Percentiles rank a stretch among this genome's conserved stretches.
Evolutionary conservation across 495 filamentous ascomycete genomes (phyloP).

Genomic region (Daldinia caldariorum): DNA sequence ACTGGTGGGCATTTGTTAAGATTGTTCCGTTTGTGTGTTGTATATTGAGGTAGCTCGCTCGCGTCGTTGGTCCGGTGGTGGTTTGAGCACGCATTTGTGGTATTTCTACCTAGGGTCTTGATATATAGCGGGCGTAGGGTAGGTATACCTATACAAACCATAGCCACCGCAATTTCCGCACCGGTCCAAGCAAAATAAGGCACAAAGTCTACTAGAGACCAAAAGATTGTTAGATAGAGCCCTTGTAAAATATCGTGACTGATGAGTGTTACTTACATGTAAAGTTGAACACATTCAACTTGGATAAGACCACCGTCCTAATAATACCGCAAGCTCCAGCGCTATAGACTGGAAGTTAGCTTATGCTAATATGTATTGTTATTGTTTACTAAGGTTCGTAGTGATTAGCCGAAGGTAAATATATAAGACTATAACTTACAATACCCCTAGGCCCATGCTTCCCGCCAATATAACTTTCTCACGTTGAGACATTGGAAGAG

Average conservation of each 20-base stretch:
- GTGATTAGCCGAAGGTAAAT: too few species aligned
- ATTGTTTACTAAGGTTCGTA: too few species aligned
- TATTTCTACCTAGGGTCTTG: slow-evolving; percentile 41
- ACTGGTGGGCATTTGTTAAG: not conserved
- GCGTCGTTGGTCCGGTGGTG: slow-evolving; percentile 27
- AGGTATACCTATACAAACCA: slow-evolving; percentile 54
- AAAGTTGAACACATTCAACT: slow-evolving; percentile 50
- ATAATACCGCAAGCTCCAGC: slow-evolving; percentile 55
- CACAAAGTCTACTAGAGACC: slow-evolving; percentile 53
- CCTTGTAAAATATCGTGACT: not conserved
- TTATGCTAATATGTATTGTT: not conserved
- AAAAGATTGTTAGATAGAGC: not conserved
- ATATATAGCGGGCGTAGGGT: slow-evolving; percentile 53
- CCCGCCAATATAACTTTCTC: slow-evolving; percentile 56
- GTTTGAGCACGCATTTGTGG: slow-evolving; percentile 36
- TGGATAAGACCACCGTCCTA: slow-evolving; percentile 51
- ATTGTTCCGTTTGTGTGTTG: slow-evolving; percentile 41
- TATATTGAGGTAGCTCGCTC: slow-evolving; percentile 46
- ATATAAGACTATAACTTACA: slow-evolving; percentile 44
- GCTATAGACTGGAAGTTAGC: slow-evolving; percentile 45
- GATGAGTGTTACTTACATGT: slow-evolving; percentile 41
- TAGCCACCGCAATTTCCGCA: slow-evolving; percentile 53
- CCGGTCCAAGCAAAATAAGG: slow-evolving; percentile 55
- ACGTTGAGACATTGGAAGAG: slow-evolving; percentile 51
- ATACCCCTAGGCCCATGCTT: slow-evolving; percentile 56